Evolutionary conservation across 257 asterid species (phyloP), one percentile per base, ranked within the genome.

Genomic region (Fraxinus pennsylvanica): DNA sequence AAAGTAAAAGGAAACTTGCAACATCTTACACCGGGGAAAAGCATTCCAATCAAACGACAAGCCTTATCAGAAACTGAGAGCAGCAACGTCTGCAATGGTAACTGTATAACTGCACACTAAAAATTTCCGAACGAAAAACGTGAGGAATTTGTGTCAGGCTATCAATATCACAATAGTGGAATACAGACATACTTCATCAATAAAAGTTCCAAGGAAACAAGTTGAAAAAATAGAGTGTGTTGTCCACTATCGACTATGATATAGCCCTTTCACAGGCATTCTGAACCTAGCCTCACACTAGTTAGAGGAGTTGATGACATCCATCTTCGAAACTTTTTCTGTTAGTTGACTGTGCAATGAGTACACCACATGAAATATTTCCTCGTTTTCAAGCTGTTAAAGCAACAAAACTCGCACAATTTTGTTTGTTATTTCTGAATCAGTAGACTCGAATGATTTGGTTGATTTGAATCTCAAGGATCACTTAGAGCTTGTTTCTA

Each of bases 71-170:
- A 87, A 75, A 90, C 98, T 17, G 97, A 90, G 66, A 96, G 91
- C 78, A 93, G 85, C 86, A 96, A 59, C 39, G 95, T 93, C 80
- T 92, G 97, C 50, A 97, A 93, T 75, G 99, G 97, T 72, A 96
- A 86, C 84, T 91, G 94, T 81, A 96, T 93, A 68, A 93, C 97
- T 75, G 96, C 99, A 84, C 97, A 90, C 99, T 93, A 80, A 70
- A 74, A 72, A 85, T 65, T 71, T 43, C 21, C 52, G 77, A 65
- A 82, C 77, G 61, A 78, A 50, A 75, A 72, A 63, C 32, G 71
- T 75, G 76, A 81, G 78, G 1, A 71, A 50, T 83, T 63, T 21
- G 41, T 38, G 79, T 33, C 25, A 17, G 72, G 66, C 50, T 38
- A 38, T 63, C 29, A 21, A 13, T 8, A 6, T 43, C 47, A 19